Evolutionary conservation across 192 early-diverging fungal genomes (phyloP), one percentile per base, ranked within the genome.

Genomic region (Kappamyces sp.): DNA sequence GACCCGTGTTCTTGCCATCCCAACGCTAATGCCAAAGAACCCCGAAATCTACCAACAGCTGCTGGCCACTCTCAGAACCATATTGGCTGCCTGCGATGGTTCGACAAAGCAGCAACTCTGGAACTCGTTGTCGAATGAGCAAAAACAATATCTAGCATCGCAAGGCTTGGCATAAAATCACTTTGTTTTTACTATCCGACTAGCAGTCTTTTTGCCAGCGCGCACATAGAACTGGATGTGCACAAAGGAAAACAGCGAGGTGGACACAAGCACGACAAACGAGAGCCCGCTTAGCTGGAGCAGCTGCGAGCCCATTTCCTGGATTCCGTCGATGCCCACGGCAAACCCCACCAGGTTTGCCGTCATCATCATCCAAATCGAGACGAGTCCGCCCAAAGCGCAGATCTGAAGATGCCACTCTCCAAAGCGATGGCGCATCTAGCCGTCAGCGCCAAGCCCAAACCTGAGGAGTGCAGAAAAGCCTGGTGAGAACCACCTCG

Each of bases 291-390:
- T 12, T 40, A n/a, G 13, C 38, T 59, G 57, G 2, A 59, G 23
- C 12, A 59, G 31, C 6, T 44, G 9, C 35, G 32, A 13, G 34
- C 33, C 32, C 80, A 95, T 87, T 47, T 78, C 74, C 50, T 77
- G 75, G 40, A 91, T 83, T 3, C 93, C 91, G 49, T 90, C 93
- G 15, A 93, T 72, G 1, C 94, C 94, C 53, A 98, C 80, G 35
- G 81, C 81, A 71, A 92, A 99, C 2, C 96, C 96, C n/a, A 99
- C 88, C 42, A 99, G 65, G 65, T 99, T 99, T 3, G 90, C 96
- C 50, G 82, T 72, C 85, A 97, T 94, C 96, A 97, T 96, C 61
- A 87, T 72, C 13, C 89, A 65, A n/a, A 99, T 91, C 67, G 97
- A 97, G 10, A 83, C 53, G 2, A 88, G 85, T 12, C 80, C 90